Conservation (phyloP, 192 early-diverging fungal genomes). For the Haplosporangium gracile region DNA sequence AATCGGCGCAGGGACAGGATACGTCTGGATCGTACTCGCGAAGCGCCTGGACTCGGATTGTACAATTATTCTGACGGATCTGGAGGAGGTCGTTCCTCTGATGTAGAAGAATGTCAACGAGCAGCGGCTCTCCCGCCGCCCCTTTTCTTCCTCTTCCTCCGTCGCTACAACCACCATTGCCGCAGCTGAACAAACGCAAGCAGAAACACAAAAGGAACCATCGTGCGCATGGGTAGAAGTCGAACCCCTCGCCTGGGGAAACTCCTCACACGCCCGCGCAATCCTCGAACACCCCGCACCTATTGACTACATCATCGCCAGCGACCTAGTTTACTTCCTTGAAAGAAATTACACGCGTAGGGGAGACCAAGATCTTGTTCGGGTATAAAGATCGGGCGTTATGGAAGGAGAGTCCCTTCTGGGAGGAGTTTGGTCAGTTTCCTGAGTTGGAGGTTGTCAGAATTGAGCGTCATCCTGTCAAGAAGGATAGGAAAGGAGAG, state of each 20-base stretch:
- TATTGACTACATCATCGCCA: slow-evolving; percentile 61
- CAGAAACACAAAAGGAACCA: background rate
- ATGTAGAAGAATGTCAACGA: slow-evolving; percentile 57
- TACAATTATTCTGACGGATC: slow-evolving; percentile 60
- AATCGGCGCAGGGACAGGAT: slow-evolving; percentile 68
- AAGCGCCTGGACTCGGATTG: slow-evolving; percentile 34
- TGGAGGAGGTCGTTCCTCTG: slow-evolving; percentile 61
- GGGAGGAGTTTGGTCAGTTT: slow-evolving; percentile 67
- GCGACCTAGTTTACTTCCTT: slow-evolving; percentile 67
- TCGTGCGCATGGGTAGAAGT: slow-evolving; percentile 34
- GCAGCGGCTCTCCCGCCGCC: background rate
- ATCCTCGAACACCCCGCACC: slow-evolving; percentile 20
- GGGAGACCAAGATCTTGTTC: slow-evolving; percentile 57
- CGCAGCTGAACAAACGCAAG: background rate
- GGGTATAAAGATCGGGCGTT: slow-evolving; percentile 65
- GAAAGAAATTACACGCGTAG: slow-evolving; percentile 41
- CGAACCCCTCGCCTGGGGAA: slow-evolving; percentile 61
- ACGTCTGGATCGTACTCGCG: slow-evolving; percentile 62
- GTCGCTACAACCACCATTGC: background rate
- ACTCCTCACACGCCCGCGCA: slow-evolving; percentile 33
- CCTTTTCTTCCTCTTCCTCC: background rate
- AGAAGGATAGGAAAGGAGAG: background rate
- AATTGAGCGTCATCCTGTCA: slow-evolving; percentile 14
- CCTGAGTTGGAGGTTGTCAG: slow-evolving; percentile 64
- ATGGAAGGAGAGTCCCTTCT: slow-evolving; percentile 65